Percentiles rank a stretch among this genome's conserved stretches.
phyloP scores from a whole-genome alignment of 1,284 basidiomycete species.

The Irpex sp. region DNA sequence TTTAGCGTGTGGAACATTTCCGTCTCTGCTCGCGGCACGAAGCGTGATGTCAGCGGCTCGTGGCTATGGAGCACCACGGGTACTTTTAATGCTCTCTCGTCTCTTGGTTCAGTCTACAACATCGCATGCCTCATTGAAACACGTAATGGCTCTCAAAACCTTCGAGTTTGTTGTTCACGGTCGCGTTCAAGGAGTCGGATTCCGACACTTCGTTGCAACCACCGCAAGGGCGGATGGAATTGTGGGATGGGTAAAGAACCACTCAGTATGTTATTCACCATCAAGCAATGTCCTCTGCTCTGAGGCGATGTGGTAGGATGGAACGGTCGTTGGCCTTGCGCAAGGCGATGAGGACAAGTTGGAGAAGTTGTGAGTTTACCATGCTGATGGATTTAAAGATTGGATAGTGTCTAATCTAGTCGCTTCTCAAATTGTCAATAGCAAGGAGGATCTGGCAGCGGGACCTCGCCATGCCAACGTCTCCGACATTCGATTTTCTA shows the following conservation, averaged over 20 bases:
- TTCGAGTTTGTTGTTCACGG: constrained; percentile 25
- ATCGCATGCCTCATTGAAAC: background rate
- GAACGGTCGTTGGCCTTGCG: constrained; percentile 26
- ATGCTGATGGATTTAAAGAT: too few species aligned
- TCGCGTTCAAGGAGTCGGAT: constrained; percentile 27
- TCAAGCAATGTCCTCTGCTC: background rate
- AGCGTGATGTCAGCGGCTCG: background rate
- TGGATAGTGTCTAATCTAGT: too few species aligned
- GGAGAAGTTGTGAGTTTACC: constrained; percentile 21
- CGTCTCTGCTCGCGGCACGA: background rate
- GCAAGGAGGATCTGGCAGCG: constrained; percentile 20
- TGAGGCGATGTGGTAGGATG: constrained; percentile 13
- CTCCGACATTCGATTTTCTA: constrained; percentile 18
- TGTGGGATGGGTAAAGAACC: constrained; percentile 30
- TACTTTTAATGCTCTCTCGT: background rate
- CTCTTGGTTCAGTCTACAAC: background rate
- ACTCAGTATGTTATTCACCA: constrained; percentile 16
- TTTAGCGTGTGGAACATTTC: too few species aligned
- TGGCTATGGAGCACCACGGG: background rate
- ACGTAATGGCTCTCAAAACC: constrained; percentile 20
- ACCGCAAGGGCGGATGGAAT: constrained; percentile 22
- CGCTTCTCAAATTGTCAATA: constrained; percentile 1
- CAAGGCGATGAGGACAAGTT: constrained; percentile 22
- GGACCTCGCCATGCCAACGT: constrained; percentile 23
- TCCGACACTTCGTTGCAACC: constrained; percentile 22